phyloP scores from a whole-genome alignment of 164 flowering plant species.

The Piper betle region DNA sequence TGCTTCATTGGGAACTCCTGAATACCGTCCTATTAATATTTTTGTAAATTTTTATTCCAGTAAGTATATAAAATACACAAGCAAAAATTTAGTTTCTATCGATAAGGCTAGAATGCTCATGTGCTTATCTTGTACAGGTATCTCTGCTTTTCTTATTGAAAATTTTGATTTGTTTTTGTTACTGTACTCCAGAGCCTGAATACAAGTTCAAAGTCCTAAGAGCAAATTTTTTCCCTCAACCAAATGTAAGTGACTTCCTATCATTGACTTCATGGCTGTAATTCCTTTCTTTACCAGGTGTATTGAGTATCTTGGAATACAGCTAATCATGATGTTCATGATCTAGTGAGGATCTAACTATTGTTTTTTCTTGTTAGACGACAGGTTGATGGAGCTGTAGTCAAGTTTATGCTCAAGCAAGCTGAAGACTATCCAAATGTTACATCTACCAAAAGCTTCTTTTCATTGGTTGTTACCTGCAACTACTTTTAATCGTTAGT shows the following conservation, averaged over 20 bases:
- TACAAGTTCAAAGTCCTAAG: conserved; percentile 71
- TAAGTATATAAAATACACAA: conserved; percentile 5
- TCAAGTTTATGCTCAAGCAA: conserved; percentile 62
- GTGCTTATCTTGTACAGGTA: background rate
- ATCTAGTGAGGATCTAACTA: background rate
- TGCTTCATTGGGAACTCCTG: conserved; percentile 56
- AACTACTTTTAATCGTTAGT: background rate
- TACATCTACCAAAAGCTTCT: conserved; percentile 57
- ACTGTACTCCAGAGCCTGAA: conserved; percentile 55
- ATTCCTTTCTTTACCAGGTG: background rate
- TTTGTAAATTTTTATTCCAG: conserved; percentile 92
- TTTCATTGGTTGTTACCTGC: conserved; percentile 47
- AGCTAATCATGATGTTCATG: background rate
- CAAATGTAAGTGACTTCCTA: conserved; percentile 47
- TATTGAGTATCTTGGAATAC: no score
- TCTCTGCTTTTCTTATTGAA: background rate
- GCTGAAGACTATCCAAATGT: conserved; percentile 59
- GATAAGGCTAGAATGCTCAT: background rate
- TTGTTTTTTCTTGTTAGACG: background rate
- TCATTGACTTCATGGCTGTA: background rate
- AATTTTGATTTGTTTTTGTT: background rate
- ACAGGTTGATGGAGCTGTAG: conserved; percentile 95
- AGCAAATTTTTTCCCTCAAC: conserved; percentile 85
- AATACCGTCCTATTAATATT: conserved; percentile 84
- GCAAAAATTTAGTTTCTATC: background rate